A percentile compares a stretch with the other conserved stretches of the same genome.
Evolutionary conservation across 306 rosid genomes (phyloP).

Genomic region (Quercus cerris): DNA sequence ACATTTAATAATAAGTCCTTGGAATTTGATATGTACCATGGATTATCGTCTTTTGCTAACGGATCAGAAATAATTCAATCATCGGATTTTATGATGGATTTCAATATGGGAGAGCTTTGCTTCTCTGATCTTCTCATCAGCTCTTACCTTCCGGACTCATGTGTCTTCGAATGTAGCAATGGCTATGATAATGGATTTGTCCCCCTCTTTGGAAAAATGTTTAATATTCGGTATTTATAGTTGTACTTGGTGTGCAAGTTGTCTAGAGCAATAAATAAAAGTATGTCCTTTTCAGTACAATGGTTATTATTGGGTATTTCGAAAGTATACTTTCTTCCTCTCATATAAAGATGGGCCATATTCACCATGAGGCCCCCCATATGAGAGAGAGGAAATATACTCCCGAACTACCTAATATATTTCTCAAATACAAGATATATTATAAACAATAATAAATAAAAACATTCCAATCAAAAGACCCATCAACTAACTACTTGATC

Average conservation of each 20-base stretch:
- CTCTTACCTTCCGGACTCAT: slow-evolving; percentile 20
- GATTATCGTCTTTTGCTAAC: not conserved
- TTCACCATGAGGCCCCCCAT: too few species aligned
- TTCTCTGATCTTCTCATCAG: slow-evolving; percentile 36
- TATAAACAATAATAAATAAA: too few species aligned
- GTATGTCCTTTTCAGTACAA: too few species aligned
- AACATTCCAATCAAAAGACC: too few species aligned
- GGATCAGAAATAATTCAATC: not conserved
- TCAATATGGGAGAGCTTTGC: slow-evolving; percentile 20
- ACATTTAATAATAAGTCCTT: not conserved
- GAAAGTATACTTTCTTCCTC: rapidly evolving
- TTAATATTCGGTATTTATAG: not conserved
- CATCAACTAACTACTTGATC: too few species aligned
- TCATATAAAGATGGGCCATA: rapidly evolving
- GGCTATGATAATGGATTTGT: not conserved
- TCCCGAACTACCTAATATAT: too few species aligned
- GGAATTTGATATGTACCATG: not conserved
- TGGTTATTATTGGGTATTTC: too few species aligned
- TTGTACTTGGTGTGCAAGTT: not conserved
- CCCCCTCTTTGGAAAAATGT: slow-evolving; percentile 22
- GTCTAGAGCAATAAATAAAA: not conserved
- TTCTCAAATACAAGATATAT: too few species aligned
- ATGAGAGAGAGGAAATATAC: too few species aligned
- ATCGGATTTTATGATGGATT: slow-evolving; percentile 18
- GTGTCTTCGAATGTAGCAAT: slow-evolving; percentile 10